Conservation (phyloP, 345 rosid species). For the Gossypium australe region DNA sequence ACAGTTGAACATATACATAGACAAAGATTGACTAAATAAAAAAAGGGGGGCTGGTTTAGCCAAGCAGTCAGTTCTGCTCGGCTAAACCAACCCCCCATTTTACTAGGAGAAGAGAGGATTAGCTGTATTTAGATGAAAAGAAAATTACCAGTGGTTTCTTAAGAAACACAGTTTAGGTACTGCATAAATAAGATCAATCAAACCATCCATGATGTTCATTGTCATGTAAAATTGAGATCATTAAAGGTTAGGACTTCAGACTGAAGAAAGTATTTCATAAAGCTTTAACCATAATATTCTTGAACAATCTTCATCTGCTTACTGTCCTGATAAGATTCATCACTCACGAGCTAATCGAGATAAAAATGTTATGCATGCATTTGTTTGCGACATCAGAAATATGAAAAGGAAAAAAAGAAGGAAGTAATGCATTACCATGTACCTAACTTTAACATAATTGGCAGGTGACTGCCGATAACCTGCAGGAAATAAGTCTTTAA, state of each 20-base stretch:
- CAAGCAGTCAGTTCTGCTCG: constrained; percentile 20
- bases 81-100: constrained; percentile 37
- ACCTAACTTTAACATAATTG: not conserved
- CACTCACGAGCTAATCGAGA: not conserved
- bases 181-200: not conserved
- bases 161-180: not conserved
- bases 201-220: not conserved
- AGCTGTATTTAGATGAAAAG: not conserved
- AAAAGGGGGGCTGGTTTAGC: constrained; percentile 36
- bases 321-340: not conserved
- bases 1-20: not conserved
- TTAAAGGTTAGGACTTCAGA: not conserved
- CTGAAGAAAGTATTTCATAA: not conserved
- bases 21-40: not conserved
- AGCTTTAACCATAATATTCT: not conserved
- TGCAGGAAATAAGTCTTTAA: not conserved
- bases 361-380: not conserved
- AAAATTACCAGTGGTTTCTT: not conserved
- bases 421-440: not conserved
- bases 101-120: not conserved
- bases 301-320: not conserved
- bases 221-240: not conserved
- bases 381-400: not conserved
- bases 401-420: not conserved
- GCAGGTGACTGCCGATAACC: not conserved